Evolutionary conservation across 179 eudicot species (phyloP), one percentile per base, ranked within the genome.

Genomic region (Spergularia azorica): DNA sequence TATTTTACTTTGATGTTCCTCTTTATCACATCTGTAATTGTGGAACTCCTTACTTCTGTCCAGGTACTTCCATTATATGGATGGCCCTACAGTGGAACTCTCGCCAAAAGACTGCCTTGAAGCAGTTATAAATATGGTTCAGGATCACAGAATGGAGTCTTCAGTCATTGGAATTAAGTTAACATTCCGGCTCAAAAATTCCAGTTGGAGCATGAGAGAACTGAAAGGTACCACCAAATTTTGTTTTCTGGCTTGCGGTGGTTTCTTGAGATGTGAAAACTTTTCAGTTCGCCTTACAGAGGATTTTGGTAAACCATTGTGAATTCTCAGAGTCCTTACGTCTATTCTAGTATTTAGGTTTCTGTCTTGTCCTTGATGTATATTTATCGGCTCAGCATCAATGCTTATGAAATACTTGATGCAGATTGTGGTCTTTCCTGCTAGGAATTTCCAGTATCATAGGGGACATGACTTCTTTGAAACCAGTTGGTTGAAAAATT

Each of bases 61-160:
- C 86, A 95, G 97, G 95, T 72, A 93, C 98, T 43, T 95, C 98
- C 59, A 91, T 93, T 38, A 68, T 88, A 79, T 95, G 97, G 98
- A 95, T 93, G 97, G 74, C 89, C 68, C 80, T 93, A 86, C 90
- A 91, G 83, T 95, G 98, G 98, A 90, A 93, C 83, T 76, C 89
- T 21, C 93, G 88, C 73, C 81, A 83, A 74, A 85, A 59, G 61
- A 59, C 64, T 8, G 41, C 82, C 48, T 14, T 78, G 72, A 88
- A 88, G 84, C 82, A 74, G 39, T 32, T 56, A 66, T 61, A 6
- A 15, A 5, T 36, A 6, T 43, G 17, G 32, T 6, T 12, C 52
- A 26, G 3, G 2, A 32, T 16, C 43, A 11, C n/a, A 68, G 39
- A n/a, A 15, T 11, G 12, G 20, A 58, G 38, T 69, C 10, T 41